These are phyloP conservation scores for Neonectria magnoliae DNA, from an alignment of 2,329 filamentous ascomycete species.

Conservation along the genomic window DNA sequence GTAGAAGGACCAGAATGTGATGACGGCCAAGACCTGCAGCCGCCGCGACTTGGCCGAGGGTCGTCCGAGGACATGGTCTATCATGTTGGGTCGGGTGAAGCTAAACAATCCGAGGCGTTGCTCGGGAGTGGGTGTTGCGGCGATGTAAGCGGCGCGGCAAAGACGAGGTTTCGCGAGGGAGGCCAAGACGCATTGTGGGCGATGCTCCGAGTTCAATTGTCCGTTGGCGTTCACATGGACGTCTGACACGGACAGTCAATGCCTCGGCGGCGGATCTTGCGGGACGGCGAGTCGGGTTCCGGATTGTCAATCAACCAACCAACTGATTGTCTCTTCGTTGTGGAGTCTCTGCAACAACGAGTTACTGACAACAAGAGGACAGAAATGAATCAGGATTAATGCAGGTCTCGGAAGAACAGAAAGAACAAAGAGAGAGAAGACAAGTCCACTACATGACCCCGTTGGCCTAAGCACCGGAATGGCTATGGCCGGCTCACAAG, in stretches of 20 bases:
- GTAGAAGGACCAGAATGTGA: slow-evolving; percentile 92
- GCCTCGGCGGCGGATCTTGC: slow-evolving; percentile 16
- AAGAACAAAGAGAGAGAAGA: not conserved
- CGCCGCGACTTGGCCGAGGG: slow-evolving; percentile 92
- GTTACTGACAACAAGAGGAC: not conserved
- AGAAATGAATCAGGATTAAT: not conserved
- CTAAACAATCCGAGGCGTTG: not conserved
- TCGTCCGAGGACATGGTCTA: slow-evolving; percentile 91
- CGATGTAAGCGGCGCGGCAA: slow-evolving; percentile 16
- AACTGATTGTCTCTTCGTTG: not conserved
- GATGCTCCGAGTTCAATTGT: slow-evolving; percentile 21
- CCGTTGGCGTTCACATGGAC: slow-evolving; percentile 38
- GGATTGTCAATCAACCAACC: not conserved
- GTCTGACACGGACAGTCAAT: not conserved
- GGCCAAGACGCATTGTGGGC: slow-evolving; percentile 32
- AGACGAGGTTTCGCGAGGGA: slow-evolving; percentile 21
- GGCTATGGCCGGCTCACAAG: slow-evolving; percentile 33
- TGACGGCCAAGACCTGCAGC: slow-evolving; percentile 89
- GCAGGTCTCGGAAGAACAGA: not conserved
- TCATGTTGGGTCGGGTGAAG: slow-evolving; percentile 52
- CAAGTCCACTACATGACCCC: not conserved
- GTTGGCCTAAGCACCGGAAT: slow-evolving; percentile 5
- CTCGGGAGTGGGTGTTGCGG: slow-evolving; percentile 7
- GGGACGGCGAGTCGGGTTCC: slow-evolving; percentile 3
- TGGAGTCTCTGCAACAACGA: not conserved